phyloP scores from a whole-genome alignment of 2,329 filamentous ascomycete species.

The Paraphaeosphaeria minitans region DNA sequence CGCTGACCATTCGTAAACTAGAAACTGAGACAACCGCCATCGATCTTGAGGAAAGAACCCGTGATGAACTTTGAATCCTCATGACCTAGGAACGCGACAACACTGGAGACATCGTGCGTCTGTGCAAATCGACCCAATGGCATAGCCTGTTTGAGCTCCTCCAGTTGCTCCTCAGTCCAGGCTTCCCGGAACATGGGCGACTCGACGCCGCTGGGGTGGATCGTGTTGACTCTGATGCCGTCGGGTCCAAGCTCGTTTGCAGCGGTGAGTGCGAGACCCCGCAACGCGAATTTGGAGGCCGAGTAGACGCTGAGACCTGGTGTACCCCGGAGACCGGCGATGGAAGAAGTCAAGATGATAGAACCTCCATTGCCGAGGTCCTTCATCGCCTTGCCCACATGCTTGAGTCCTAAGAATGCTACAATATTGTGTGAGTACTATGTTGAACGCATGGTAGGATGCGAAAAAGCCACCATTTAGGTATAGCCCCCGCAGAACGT shows the following conservation, averaged over 20 bases:
- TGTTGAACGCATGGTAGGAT: background rate
- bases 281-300: slow-evolving; percentile 45
- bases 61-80: slow-evolving; percentile 49
- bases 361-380: slow-evolving; percentile 41
- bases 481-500: slow-evolving; percentile 9
- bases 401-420: slow-evolving; percentile 48
- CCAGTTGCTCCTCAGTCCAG: slow-evolving; percentile 44
- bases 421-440: slow-evolving; percentile 9
- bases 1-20: slow-evolving; percentile 17
- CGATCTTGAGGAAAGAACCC: slow-evolving; percentile 42
- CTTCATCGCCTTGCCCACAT: slow-evolving; percentile 42
- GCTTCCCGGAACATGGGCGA: slow-evolving; percentile 43
- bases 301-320: slow-evolving; percentile 46
- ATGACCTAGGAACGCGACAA: slow-evolving; percentile 47
- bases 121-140: slow-evolving; percentile 45
- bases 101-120: slow-evolving; percentile 47
- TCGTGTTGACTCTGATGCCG: slow-evolving; percentile 49
- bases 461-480: background rate
- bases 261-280: slow-evolving; percentile 47
- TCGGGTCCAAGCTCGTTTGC: slow-evolving; percentile 46
- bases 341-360: slow-evolving; percentile 48
- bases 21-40: slow-evolving; percentile 38
- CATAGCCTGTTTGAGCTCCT: slow-evolving; percentile 39
- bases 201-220: slow-evolving; percentile 48
- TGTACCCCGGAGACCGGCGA: slow-evolving; percentile 46